Conservation (phyloP, 495 filamentous ascomycete species). For the Annulohypoxylon moriforme region DNA sequence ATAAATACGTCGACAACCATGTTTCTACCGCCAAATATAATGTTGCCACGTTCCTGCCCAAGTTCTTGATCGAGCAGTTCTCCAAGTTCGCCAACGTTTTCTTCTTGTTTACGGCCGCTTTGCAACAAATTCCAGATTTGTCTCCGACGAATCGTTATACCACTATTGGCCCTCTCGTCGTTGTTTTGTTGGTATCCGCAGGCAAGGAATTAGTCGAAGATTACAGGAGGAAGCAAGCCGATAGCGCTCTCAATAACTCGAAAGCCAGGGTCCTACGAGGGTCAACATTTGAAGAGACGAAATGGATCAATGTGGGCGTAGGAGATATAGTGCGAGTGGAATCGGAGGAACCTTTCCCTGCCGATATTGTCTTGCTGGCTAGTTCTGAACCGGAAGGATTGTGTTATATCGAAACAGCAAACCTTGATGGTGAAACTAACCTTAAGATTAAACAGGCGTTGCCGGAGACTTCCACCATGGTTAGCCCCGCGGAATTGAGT, state of each 20-base stretch:
- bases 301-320: conserved; percentile 93
- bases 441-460: conserved; percentile 99
- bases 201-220: conserved; percentile 96
- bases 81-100: conserved; percentile 99
- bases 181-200: conserved; percentile 92
- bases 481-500: conserved; percentile 87
- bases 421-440: conserved; percentile 98
- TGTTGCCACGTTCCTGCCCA: conserved; percentile 91
- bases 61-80: conserved; percentile 99
- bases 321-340: conserved; percentile 96
- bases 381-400: conserved; percentile 97
- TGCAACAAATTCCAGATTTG: conserved; percentile 96
- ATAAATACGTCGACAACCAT: conserved; percentile 95
- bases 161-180: conserved; percentile 89
- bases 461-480: conserved; percentile 89
- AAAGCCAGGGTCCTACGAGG: conserved; percentile 87
- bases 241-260: conserved; percentile 88
- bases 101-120: conserved; percentile 95
- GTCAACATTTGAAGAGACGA: conserved; percentile 83
- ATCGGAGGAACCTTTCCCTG: conserved; percentile 95
- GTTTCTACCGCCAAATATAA: conserved; percentile 99
- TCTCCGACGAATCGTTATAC: conserved; percentile 96
- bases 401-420: conserved; percentile 99
- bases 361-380: conserved; percentile 90
- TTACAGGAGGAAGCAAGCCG: conserved; percentile 86